These are phyloP conservation scores for Lentinula boryana DNA, from an alignment of 768 basidiomycete species.

Conservation along the genomic window DNA sequence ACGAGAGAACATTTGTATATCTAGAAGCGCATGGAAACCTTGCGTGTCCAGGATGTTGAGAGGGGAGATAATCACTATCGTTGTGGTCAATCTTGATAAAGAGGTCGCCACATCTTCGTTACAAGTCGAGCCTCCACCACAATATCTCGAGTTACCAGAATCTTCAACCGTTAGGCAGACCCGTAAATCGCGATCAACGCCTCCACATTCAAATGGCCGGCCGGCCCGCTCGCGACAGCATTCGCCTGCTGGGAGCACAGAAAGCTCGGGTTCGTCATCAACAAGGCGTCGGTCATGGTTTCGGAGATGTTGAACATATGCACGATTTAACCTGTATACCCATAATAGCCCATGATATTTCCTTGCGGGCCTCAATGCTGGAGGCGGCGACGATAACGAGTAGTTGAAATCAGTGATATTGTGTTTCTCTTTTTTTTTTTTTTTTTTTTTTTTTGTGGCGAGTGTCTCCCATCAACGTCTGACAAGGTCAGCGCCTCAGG, in stretches of 20 bases:
- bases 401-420: too few relatives aligned
- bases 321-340: not conserved
- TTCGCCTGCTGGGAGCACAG: constrained; percentile 11
- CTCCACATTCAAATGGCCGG: constrained; percentile 17
- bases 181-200: constrained; percentile 18
- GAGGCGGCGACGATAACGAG: too few relatives aligned
- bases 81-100: constrained; percentile 22
- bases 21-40: constrained; percentile 42
- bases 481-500: too few relatives aligned
- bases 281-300: not conserved
- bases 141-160: constrained; percentile 34
- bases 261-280: constrained; percentile 7
- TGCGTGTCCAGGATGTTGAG: constrained; percentile 33
- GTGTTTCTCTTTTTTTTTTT: too few relatives aligned
- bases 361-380: too few relatives aligned
- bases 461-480: too few relatives aligned
- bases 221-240: constrained; percentile 15
- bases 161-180: constrained; percentile 12
- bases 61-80: constrained; percentile 44
- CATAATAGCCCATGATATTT: not conserved
- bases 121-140: constrained; percentile 27
- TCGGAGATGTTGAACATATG: not conserved
- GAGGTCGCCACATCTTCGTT: constrained; percentile 12
- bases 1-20: constrained; percentile 39
- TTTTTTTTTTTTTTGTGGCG: too few relatives aligned